Evolutionary conservation across 495 filamentous ascomycete species (phyloP), one percentile per base, ranked within the genome.

Genomic region (Parathielavia appendiculata): DNA sequence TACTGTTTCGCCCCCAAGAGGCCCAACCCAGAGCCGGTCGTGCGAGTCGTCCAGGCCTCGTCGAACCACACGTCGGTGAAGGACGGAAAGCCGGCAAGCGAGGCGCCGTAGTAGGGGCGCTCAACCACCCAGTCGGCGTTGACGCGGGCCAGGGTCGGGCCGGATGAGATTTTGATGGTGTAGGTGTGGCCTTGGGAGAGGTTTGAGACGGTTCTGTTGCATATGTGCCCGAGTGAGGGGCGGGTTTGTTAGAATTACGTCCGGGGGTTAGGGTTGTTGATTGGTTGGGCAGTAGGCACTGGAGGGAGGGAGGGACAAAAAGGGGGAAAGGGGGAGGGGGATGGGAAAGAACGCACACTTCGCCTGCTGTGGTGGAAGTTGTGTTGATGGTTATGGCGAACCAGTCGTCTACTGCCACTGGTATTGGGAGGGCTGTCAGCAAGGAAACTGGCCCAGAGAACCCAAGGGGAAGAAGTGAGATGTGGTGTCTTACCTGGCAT

Each of bases 61-160:
- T 69, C 47, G 44, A 71, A 71, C 63, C 67, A 71, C 8, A 64
- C 59, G 30, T 68, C 63, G 19, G 53, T 62, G 51, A 71, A 71
- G 16, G 36, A 5, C 0, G 69, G 61, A 16, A 69, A 68, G 26
- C 57, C 55, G 6, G 63, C 59, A 1, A 66, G 57, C 8, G 56
- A 36, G 19, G 32, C 22, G 35, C 67, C 67, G 56, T 63, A 66
- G 45, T 51, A 47, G 17, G 69, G 69, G 2, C 63, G 54, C 57
- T 71, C 69, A 2, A 71, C 57, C 11, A 70, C 61, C 61, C 65
- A 71, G 58, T 69, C 69, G n/a, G 65, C 65, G 45, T 69, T 59
- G 12, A 62, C 43, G 1, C 69, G 61, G 4, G 49, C 59, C 1
- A 71, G 60, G 4, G 65, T 52, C 0, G 63, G 36, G 19, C 69